A percentile compares a stretch with the other conserved stretches of the same genome.
Evolutionary conservation across 2,329 filamentous ascomycete species (phyloP).

Genomic region (Pezizomycotina sp.): DNA sequence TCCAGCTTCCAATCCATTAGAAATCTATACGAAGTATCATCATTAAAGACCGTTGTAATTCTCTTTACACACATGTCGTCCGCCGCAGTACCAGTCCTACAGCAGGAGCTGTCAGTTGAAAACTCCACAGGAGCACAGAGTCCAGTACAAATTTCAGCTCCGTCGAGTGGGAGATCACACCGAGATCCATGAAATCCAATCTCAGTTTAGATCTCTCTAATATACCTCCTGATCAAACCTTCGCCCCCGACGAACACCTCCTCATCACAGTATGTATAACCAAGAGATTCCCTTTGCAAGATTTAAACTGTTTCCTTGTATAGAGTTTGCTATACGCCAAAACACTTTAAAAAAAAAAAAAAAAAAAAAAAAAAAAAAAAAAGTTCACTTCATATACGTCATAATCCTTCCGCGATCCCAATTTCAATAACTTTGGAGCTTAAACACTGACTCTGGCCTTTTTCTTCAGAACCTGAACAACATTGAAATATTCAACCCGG

Average conservation of each 20-base stretch:
- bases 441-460: conserved; percentile 12
- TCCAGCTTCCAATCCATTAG: background rate
- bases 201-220: conserved; percentile 59
- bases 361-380: too few species aligned
- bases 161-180: conserved; percentile 7
- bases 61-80: conserved; percentile 7
- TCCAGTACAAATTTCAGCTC: conserved; percentile 15
- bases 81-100: conserved; percentile 1
- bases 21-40: background rate
- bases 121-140: conserved; percentile 11
- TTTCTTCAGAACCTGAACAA: conserved; percentile 56
- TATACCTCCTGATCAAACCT: conserved; percentile 53
- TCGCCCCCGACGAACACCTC: conserved; percentile 67
- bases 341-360: too few species aligned
- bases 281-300: too few species aligned
- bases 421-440: background rate
- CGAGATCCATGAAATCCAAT: conserved; percentile 23
- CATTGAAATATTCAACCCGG: conserved; percentile 53
- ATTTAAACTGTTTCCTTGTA: too few species aligned
- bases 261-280: conserved; percentile 52
- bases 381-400: too few species aligned
- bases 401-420: conserved; percentile 3
- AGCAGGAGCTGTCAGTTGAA: conserved; percentile 12
- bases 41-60: background rate
- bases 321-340: too few species aligned